Conservation (phyloP, 257 asterid genomes). For the Petunia secreta region DNA sequence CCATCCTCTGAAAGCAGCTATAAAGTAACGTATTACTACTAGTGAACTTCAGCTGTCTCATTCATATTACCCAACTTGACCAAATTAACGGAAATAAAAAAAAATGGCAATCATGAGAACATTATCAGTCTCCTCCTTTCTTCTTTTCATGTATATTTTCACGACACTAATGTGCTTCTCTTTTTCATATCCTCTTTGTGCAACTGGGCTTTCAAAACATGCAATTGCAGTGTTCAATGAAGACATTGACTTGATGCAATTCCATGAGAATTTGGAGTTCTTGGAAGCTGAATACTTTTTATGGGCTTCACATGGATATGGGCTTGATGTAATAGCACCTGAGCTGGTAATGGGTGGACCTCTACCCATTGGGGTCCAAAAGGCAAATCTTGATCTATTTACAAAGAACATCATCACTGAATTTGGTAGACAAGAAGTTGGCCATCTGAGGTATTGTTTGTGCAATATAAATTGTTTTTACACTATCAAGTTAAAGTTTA, state of each 20-base stretch:
- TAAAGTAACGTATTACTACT: too few species aligned
- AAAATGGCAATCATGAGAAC: too few species aligned
- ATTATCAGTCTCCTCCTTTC: too few species aligned
- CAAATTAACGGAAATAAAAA: too few species aligned
- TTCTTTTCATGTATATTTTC: too few species aligned
- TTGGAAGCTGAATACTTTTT: conserved; percentile 53
- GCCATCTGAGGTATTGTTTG: conserved; percentile 29
- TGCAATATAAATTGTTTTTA: too few species aligned
- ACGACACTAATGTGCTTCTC: too few species aligned
- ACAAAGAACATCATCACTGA: conserved; percentile 30
- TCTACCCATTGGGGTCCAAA: conserved; percentile 46
- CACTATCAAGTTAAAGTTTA: not conserved
- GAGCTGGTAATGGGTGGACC: conserved; percentile 47
- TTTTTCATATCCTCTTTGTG: too few species aligned
- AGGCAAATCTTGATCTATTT: conserved; percentile 44
- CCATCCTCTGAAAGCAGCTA: too few species aligned
- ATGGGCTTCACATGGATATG: conserved; percentile 45
- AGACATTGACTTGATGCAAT: conserved; percentile 46
- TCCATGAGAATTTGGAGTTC: conserved; percentile 50
- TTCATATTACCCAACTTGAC: too few species aligned
- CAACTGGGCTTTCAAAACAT: too few species aligned
- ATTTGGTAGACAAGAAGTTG: conserved; percentile 48
- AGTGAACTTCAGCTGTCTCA: too few species aligned
- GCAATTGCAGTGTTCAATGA: conserved; percentile 12
- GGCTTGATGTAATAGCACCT: conserved; percentile 49